These are phyloP conservation scores for Heterobasidion parviporum DNA, from an alignment of 1,284 basidiomycete genomes.

Conservation along the genomic window DNA sequence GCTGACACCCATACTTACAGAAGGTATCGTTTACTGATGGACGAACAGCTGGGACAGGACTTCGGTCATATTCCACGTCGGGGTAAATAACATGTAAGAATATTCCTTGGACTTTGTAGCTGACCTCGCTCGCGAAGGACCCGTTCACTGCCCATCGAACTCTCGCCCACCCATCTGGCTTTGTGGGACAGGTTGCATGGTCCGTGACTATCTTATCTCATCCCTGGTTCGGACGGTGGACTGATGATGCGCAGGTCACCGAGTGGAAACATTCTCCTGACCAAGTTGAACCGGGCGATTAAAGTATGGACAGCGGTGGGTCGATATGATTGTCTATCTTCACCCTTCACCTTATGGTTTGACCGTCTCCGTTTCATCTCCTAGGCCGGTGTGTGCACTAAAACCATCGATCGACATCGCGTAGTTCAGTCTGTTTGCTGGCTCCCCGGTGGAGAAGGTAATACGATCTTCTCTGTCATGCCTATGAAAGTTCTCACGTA, in stretches of 20 bases:
- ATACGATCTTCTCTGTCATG: conserved; percentile 5
- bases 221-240: neutral
- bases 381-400: conserved; percentile 65
- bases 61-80: conserved; percentile 64
- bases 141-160: conserved; percentile 53
- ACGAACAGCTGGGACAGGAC: conserved; percentile 65
- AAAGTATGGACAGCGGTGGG: conserved; percentile 71
- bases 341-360: neutral
- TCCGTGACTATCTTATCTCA: conserved; percentile 17
- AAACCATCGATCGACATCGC: conserved; percentile 57
- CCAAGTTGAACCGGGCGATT: conserved; percentile 60
- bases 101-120: conserved; percentile 1
- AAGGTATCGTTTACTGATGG: neutral
- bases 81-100: conserved; percentile 28
- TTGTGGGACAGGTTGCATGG: conserved; percentile 77
- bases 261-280: conserved; percentile 51
- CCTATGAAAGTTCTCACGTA: neutral
- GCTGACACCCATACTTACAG: neutral
- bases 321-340: conserved; percentile 2
- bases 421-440: conserved; percentile 63
- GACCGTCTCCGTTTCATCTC: neutral
- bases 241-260: conserved; percentile 45
- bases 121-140: conserved; percentile 28
- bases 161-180: conserved; percentile 65
- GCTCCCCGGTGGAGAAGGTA: conserved; percentile 63